Evolutionary conservation across 805 yeast species (phyloP).

Genomic region (Wickerhamomyces silvicola): DNA sequence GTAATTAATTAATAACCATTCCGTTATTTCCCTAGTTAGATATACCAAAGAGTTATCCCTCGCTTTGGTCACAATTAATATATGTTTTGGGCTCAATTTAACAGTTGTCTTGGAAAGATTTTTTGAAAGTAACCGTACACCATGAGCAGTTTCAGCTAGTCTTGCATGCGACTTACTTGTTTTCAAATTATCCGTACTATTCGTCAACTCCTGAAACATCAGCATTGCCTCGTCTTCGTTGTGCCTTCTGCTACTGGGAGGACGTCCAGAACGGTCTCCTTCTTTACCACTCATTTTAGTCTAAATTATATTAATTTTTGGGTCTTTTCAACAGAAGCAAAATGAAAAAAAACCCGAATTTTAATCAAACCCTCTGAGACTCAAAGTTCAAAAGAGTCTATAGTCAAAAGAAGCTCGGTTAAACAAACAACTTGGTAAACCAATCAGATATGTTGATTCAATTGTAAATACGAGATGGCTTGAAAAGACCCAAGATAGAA

Average conservation of each 20-base stretch:
- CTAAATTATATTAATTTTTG: no score
- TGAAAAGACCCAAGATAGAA: no score
- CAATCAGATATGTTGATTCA: no score
- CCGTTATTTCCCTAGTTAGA: slow-evolving; percentile 72
- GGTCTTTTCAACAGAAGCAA: no score
- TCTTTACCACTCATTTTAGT: no score
- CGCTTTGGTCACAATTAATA: slow-evolving; percentile 85
- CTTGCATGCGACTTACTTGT: slow-evolving; percentile 66
- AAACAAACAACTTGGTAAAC: no score
- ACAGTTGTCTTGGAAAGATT: slow-evolving; percentile 67
- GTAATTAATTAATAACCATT: slow-evolving; percentile 53
- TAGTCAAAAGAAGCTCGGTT: no score
- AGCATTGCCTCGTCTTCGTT: slow-evolving; percentile 14
- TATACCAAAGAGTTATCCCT: slow-evolving; percentile 73
- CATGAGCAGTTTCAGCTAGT: slow-evolving; percentile 74
- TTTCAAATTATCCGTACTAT: slow-evolving; percentile 36
- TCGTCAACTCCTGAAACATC: slow-evolving; percentile 19
- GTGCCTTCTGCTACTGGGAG: not conserved
- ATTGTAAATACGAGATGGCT: no score
- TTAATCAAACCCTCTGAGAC: no score
- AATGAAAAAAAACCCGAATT: no score
- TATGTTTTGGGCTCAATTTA: slow-evolving; percentile 58
- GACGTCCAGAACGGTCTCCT: no score
- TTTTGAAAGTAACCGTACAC: slow-evolving; percentile 69
- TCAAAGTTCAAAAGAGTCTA: no score